phyloP scores from a whole-genome alignment of 352 stramenopile genomes.

The Pythium aquatile region DNA sequence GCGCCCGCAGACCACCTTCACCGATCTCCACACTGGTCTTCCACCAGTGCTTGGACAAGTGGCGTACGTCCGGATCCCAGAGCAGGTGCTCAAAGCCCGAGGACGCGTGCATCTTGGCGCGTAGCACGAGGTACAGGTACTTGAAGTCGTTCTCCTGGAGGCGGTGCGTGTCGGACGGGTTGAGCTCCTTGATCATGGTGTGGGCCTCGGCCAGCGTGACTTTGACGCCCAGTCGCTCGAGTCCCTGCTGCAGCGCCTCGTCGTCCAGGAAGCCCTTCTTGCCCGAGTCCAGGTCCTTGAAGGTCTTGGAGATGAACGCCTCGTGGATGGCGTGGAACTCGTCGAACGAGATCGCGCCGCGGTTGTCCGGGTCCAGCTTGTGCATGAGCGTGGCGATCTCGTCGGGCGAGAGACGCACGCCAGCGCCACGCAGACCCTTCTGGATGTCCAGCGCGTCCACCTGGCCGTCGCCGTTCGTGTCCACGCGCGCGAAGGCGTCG shows the following conservation, averaged over 20 bases:
- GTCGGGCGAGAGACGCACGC: conserved; percentile 57
- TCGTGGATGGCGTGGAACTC: conserved; percentile 80
- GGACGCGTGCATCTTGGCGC: conserved; percentile 71
- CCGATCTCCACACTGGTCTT: conserved; percentile 81
- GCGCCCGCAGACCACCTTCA: conserved; percentile 65
- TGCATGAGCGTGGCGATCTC: conserved; percentile 63
- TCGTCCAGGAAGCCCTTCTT: conserved; percentile 75
- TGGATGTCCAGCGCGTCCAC: conserved; percentile 79
- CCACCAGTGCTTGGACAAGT: conserved; percentile 87
- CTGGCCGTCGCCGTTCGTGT: conserved; percentile 65
- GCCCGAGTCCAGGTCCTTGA: conserved; percentile 61
- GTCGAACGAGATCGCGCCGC: conserved; percentile 63
- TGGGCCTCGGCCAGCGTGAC: conserved; percentile 76
- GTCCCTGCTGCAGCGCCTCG: conserved; percentile 55
- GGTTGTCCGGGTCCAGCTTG: conserved; percentile 67
- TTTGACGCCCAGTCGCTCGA: conserved; percentile 60
- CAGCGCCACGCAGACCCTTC: conserved; percentile 55
- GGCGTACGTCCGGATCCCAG: conserved; percentile 81
- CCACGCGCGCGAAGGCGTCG: conserved; percentile 72
- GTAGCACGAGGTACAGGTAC: conserved; percentile 74
- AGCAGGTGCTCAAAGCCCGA: conserved; percentile 73
- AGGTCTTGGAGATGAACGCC: conserved; percentile 72
- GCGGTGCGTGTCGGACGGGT: conserved; percentile 59
- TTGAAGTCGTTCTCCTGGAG: conserved; percentile 83
- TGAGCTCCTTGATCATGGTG: conserved; percentile 73